Evolutionary conservation across 148 eudicot species (phyloP).

Genomic region (Diospyros lotus): DNA sequence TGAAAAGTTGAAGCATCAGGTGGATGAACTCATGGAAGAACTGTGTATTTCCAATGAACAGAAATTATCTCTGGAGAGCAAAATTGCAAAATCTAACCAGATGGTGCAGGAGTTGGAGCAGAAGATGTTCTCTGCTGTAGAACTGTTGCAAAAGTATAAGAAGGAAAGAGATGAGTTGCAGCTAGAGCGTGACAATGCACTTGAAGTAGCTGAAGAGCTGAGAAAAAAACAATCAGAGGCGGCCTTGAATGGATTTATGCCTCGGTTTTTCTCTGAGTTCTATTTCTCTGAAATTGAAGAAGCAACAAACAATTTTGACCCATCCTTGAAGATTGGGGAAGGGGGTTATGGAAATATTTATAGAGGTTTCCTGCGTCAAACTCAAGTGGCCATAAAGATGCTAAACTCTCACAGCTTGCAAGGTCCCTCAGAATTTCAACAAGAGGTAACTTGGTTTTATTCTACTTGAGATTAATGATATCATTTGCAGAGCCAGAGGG

Average conservation of each 20-base stretch:
- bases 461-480: neutral
- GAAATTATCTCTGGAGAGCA: conserved; percentile 46
- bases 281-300: conserved; percentile 64
- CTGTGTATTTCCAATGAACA: conserved; percentile 41
- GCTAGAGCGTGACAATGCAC: conserved; percentile 55
- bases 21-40: conserved; percentile 35
- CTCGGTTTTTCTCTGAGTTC: conserved; percentile 51
- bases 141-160: conserved; percentile 58
- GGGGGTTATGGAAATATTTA: conserved; percentile 78
- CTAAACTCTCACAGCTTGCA: conserved; percentile 52
- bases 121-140: conserved; percentile 62
- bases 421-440: conserved; percentile 69
- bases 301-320: conserved; percentile 59
- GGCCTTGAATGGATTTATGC: conserved; percentile 29
- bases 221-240: conserved; percentile 34
- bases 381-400: conserved; percentile 78
- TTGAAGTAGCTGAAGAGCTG: conserved; percentile 47
- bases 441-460: conserved; percentile 58
- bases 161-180: conserved; percentile 65
- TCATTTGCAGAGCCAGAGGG: neutral
- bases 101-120: conserved; percentile 53
- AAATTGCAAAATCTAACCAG: conserved; percentile 44
- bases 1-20: conserved; percentile 17
- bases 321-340: conserved; percentile 69
- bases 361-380: conserved; percentile 56